A percentile compares a stretch with the other conserved stretches of the same genome.
These are phyloP conservation scores for Geotrichum siamense DNA, from an alignment of 1,139 yeast genomes.

Conservation along the genomic window DNA sequence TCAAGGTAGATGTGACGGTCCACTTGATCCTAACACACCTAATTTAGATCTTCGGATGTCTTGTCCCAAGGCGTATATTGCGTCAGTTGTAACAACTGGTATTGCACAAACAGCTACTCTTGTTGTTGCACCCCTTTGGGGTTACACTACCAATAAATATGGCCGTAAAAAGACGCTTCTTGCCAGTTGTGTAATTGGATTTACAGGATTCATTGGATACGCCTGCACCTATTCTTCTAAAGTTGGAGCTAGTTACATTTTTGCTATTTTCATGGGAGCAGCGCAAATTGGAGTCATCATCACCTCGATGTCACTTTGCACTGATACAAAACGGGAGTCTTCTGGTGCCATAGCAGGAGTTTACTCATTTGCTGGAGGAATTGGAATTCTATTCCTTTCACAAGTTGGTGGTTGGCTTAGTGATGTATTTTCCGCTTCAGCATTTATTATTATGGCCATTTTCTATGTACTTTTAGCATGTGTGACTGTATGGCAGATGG, in stretches of 20 bases:
- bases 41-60: conserved; percentile 28
- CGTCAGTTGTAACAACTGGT: conserved; percentile 63
- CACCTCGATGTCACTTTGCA: conserved; percentile 42
- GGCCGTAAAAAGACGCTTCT: conserved; percentile 41
- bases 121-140: conserved; percentile 57
- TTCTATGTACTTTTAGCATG: conserved; percentile 37
- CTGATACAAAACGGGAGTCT: conserved; percentile 38
- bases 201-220: conserved; percentile 36
- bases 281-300: conserved; percentile 55
- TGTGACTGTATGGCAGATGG: conserved; percentile 15
- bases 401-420: conserved; percentile 57
- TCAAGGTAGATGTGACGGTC: conserved; percentile 24
- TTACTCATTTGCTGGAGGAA: conserved; percentile 58
- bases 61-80: conserved; percentile 58
- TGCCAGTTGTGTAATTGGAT: conserved; percentile 37
- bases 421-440: conserved; percentile 52
- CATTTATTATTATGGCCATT: conserved; percentile 49
- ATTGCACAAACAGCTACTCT: conserved; percentile 54
- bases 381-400: conserved; percentile 57
- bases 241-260: conserved; percentile 32
- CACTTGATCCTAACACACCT: conserved; percentile 21
- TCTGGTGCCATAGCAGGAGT: conserved; percentile 67
- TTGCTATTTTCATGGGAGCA: conserved; percentile 41
- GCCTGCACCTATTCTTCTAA: conserved; percentile 33
- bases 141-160: conserved; percentile 45